phyloP scores from a whole-genome alignment of 2,329 filamentous ascomycete genomes.

The Sclerotinia spermophila region DNA sequence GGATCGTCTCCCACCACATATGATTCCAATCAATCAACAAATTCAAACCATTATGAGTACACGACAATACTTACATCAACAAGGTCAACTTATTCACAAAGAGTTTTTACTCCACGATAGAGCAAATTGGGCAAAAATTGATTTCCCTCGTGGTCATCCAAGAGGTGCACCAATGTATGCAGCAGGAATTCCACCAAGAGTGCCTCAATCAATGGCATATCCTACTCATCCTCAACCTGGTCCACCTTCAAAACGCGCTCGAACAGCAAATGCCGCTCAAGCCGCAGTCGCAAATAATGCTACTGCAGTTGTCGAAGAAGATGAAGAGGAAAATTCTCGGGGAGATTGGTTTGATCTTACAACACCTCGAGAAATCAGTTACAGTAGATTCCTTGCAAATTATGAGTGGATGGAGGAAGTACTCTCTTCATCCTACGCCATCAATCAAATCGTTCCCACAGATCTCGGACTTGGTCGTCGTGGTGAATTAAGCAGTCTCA shows the following conservation, averaged over 20 bases:
- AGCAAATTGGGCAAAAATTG: slow-evolving; percentile 83
- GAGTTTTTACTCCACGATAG: slow-evolving; percentile 94
- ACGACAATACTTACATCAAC: slow-evolving; percentile 62
- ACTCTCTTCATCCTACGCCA: slow-evolving; percentile 82
- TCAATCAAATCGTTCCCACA: slow-evolving; percentile 78
- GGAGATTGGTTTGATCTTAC: slow-evolving; percentile 89
- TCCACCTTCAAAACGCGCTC: slow-evolving; percentile 53
- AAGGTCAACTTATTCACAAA: slow-evolving; percentile 80
- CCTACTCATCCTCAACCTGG: slow-evolving; percentile 47
- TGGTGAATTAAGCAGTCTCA: slow-evolving; percentile 77
- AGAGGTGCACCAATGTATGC: slow-evolving; percentile 35
- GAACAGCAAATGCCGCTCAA: slow-evolving; percentile 22
- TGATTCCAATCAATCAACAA: slow-evolving; percentile 61
- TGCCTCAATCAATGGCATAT: slow-evolving; percentile 58
- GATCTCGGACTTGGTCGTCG: slow-evolving; percentile 82
- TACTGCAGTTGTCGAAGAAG: slow-evolving; percentile 42
- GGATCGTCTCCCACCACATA: slow-evolving; percentile 66
- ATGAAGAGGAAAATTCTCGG: slow-evolving; percentile 82
- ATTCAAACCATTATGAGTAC: slow-evolving; percentile 59
- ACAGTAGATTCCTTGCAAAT: slow-evolving; percentile 85
- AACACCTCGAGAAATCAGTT: slow-evolving; percentile 83
- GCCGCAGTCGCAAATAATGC: slow-evolving; percentile 23
- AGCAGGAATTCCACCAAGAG: slow-evolving; percentile 29
- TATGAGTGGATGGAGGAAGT: slow-evolving; percentile 99
- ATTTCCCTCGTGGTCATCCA: slow-evolving; percentile 56